Evolutionary conservation across 768 basidiomycete species (phyloP), one percentile per base, ranked within the genome.

Genomic region (Cystofilobasidium bisporidii): DNA sequence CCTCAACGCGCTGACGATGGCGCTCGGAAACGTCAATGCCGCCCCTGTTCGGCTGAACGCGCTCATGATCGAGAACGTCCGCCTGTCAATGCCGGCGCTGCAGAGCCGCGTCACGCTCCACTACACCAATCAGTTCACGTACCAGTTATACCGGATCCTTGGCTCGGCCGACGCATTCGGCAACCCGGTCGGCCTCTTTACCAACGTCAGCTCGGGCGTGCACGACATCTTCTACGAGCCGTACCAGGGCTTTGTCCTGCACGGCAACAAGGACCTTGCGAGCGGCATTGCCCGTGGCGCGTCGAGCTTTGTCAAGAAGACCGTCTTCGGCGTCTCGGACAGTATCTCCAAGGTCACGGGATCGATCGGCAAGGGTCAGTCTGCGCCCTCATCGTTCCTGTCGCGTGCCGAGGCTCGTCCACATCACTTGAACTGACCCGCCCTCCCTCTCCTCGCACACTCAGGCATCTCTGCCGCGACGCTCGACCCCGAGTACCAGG

Each of bases 171-270:
- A 98, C 78, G 94, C 98, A 79, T 70, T 81, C 32, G 81, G 76
- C 24, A 93, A 93, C 75, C 94, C 94, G 5, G 92, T 98, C 55
- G 96, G 96, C 14, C 82, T 99, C 53, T 98, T 99, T 81, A 94
- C 88, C 60, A 98, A 98, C 74, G 92, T 99, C 74, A 94, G 91
- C 74, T 96, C 92, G 33, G 96, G 96, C 15, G 89, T 98, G 8
- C 89, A 89, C 63, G 96, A 99, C 76, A 93, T 98, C 72, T 98
- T 99, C 81, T 96, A 98, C 72, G 94, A 97, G 76, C 96, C 96
- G 1, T 96, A 93, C 81, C 87, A 92, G 66, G 93, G 93, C 40
- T 88, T 93, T 36, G 88, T 99, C 65, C 88, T 94, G 84, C 91
- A 91, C 73, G 94, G 94, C 3, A 94, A 93, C 77, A 87, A 86